These are phyloP conservation scores for Craspedostauros australis DNA, from an alignment of 108 stramenopile species.

Conservation along the genomic window DNA sequence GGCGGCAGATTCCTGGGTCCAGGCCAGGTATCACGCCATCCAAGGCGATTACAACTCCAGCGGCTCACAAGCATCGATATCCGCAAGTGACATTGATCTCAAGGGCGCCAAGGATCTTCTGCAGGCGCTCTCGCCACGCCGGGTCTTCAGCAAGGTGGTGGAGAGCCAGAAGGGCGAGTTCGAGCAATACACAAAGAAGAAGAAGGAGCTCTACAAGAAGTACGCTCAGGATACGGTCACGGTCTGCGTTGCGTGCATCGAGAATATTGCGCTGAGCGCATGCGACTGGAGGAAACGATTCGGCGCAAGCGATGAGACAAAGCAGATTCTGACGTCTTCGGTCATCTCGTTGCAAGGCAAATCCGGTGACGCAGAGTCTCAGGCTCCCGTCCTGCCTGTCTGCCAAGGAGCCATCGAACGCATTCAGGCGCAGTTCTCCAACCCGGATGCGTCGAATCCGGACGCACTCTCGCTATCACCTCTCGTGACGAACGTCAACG, in stretches of 20 bases:
- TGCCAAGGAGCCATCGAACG: conserved; percentile 34
- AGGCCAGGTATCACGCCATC: conserved; percentile 11
- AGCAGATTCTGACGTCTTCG: conserved; percentile 17
- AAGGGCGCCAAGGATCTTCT: conserved; percentile 18
- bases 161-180: conserved; percentile 27
- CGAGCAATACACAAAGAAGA: conserved; percentile 21
- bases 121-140: conserved; percentile 24
- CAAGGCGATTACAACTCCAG: background rate
- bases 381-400: conserved; percentile 20
- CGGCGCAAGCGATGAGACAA: conserved; percentile 24
- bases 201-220: conserved; percentile 36
- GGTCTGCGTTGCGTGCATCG: conserved; percentile 49
- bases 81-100: conserved; percentile 9
- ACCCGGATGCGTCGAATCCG: background rate
- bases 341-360: conserved; percentile 34
- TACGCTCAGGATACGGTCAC: conserved; percentile 29
- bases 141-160: conserved; percentile 23
- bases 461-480: conserved; percentile 14
- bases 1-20: conserved; percentile 47
- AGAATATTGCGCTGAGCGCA: conserved; percentile 46
- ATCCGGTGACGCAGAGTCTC: conserved; percentile 16
- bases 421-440: conserved; percentile 25
- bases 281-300: conserved; percentile 32
- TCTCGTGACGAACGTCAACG: conserved; percentile 4
- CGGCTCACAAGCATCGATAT: no score